Evolutionary conservation across 305 asterid species (phyloP), one percentile per base, ranked within the genome.

Genomic region (Lippia alba): DNA sequence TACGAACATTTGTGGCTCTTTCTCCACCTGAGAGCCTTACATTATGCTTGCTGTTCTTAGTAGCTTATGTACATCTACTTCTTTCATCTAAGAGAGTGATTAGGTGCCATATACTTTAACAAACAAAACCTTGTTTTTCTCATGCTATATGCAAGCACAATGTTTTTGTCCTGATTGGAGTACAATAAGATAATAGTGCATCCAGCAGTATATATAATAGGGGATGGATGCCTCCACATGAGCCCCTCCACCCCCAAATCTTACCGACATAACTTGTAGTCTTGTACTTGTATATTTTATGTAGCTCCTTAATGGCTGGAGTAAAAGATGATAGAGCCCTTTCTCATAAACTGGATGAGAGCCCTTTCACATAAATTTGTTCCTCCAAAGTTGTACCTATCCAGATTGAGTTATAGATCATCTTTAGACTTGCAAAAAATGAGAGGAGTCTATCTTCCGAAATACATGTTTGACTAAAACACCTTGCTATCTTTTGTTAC

Each of bases 1-100:
- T 15, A 12, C n/a, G 41, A 63, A n/a, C 33, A 56, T 75, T 61
- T 71, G 36, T 66, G 50, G 11, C 61, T 32, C 34, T 10, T 45
- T 66, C 41, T 72, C 65, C 70, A 40, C 8, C 16, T 56, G 32
- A 64, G 56, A 7, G n/a, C n/a, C n/a, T n/a, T n/a, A n/a, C n/a
- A n/a, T n/a, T n/a, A n/a, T n/a, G n/a, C n/a, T n/a, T n/a, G n/a
- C n/a, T n/a, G n/a, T n/a, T n/a, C n/a, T n/a, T 41, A 18, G 6
- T 18, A 66, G 33, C 54, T 51, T 50, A 3, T 66, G 8, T 12
- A 5, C 48, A 44, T 65, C 55, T 6, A 56, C 32, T 66, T 51
- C 48, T 36, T 36, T 17, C 62, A 12, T 2, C 5, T 45, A 10
- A n/a, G 33, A 69, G 55, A 68, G 44, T 68, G 57, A 56, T 9